These are phyloP conservation scores for Aspergillus felis DNA, from an alignment of 2,329 filamentous ascomycete species.

Conservation along the genomic window DNA sequence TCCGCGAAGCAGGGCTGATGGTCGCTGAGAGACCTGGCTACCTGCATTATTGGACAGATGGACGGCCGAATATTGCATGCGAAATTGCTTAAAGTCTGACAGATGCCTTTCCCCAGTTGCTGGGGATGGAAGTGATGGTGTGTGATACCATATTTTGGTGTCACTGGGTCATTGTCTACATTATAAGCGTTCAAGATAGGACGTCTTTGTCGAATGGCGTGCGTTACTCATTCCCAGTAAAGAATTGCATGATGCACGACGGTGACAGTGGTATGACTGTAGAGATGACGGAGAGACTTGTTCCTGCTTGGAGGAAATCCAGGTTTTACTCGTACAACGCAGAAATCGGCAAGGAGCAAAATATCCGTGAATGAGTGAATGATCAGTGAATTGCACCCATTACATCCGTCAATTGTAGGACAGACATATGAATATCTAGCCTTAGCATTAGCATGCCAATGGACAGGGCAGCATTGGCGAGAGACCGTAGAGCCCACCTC, in stretches of 20 bases:
- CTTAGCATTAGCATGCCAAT: neutral
- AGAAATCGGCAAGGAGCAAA: neutral
- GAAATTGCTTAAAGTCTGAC: neutral
- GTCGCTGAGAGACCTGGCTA: neutral
- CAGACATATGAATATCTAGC: neutral
- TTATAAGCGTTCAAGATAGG: neutral
- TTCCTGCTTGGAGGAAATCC: neutral
- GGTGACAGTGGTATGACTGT: neutral
- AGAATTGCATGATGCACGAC: neutral
- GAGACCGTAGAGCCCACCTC: conserved; percentile 14
- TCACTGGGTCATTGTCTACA: neutral
- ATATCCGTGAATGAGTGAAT: neutral
- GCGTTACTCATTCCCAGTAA: neutral
- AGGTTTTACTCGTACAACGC: neutral
- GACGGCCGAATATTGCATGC: neutral
- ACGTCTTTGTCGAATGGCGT: neutral
- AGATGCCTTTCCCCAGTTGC: neutral
- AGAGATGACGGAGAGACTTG: neutral
- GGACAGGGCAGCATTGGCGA: neutral
- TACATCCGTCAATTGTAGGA: neutral
- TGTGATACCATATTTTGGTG: neutral
- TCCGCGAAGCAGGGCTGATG: conserved; percentile 12
- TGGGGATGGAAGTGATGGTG: neutral
- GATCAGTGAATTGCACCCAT: neutral
- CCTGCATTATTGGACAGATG: neutral